Conservation (phyloP, 2,329 filamentous ascomycete species). For the Fusarium lateritium region DNA sequence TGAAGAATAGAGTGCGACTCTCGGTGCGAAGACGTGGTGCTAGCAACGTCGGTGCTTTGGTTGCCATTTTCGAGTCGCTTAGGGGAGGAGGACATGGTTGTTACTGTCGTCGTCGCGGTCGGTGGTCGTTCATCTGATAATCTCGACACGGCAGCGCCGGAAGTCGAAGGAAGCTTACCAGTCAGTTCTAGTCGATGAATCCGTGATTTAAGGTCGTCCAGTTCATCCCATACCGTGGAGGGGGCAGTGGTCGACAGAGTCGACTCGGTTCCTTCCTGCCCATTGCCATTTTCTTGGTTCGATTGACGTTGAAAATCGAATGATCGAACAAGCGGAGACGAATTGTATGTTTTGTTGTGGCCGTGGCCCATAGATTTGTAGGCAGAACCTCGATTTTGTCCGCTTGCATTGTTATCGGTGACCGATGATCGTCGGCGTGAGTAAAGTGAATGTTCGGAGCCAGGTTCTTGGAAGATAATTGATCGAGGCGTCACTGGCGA, state of each 20-base stretch:
- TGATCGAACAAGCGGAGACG: constrained; percentile 70
- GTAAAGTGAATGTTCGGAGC: constrained; percentile 49
- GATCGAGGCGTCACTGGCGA: constrained; percentile 67
- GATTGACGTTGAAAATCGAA: constrained; percentile 53
- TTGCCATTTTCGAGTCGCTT: constrained; percentile 67
- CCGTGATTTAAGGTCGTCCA: constrained; percentile 94
- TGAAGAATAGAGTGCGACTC: constrained; percentile 84
- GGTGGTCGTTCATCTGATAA: constrained; percentile 85
- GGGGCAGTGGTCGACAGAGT: constrained; percentile 89
- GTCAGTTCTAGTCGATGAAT: constrained; percentile 92
- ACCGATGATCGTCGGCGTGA: constrained; percentile 60
- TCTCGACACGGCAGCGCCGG: constrained; percentile 82
- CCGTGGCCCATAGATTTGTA: constrained; percentile 56
- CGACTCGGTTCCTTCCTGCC: constrained; percentile 82
- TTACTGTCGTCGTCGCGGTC: constrained; percentile 92
- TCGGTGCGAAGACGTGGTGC: constrained; percentile 60
- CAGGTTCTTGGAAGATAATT: constrained; percentile 62
- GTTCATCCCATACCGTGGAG: constrained; percentile 96
- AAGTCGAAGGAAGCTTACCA: constrained; percentile 87
- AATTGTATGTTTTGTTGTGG: constrained; percentile 63
- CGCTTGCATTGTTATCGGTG: constrained; percentile 61
- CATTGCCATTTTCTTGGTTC: constrained; percentile 55
- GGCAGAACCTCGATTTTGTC: constrained; percentile 60
- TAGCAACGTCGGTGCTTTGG: constrained; percentile 55
- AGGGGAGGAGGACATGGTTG: constrained; percentile 91